These are phyloP conservation scores for Ramalina peruviana DNA, from an alignment of 495 filamentous ascomycete species.

Conservation along the genomic window DNA sequence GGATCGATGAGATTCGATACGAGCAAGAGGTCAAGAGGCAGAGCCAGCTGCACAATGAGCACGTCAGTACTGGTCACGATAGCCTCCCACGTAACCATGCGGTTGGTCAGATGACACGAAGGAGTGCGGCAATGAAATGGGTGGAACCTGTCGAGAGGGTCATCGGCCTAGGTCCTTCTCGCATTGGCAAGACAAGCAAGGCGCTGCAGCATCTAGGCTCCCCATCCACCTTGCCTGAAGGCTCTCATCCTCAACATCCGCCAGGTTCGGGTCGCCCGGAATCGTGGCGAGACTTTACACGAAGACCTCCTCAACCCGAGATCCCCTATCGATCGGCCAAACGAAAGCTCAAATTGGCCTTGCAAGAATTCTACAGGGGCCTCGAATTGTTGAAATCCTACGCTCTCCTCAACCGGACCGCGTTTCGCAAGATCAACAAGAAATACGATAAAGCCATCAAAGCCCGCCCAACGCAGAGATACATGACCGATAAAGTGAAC, in stretches of 20 bases:
- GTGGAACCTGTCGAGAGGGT: slow-evolving; percentile 22
- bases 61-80: not conserved
- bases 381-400: slow-evolving; percentile 87
- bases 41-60: slow-evolving; percentile 13
- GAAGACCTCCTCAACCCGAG: slow-evolving; percentile 34
- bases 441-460: slow-evolving; percentile 90
- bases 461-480: slow-evolving; percentile 59
- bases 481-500: slow-evolving; percentile 87
- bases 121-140: slow-evolving; percentile 14
- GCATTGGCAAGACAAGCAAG: slow-evolving; percentile 43
- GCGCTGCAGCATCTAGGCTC: slow-evolving; percentile 39
- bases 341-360: slow-evolving; percentile 72
- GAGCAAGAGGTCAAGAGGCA: slow-evolving; percentile 22
- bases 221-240: slow-evolving; percentile 15
- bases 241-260: slow-evolving; percentile 18
- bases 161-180: slow-evolving; percentile 17
- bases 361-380: slow-evolving; percentile 86
- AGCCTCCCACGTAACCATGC: not conserved
- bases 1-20: slow-evolving; percentile 52
- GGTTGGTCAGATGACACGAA: not conserved
- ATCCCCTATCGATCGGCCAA: slow-evolving; percentile 76
- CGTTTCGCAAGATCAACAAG: slow-evolving; percentile 96
- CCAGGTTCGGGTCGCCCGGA: slow-evolving; percentile 25
- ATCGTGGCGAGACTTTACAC: slow-evolving; percentile 45
- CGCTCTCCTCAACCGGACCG: slow-evolving; percentile 73